These are phyloP conservation scores for Tritrichomonas musculus DNA, from an alignment of 208 protist species.

Conservation along the genomic window DNA sequence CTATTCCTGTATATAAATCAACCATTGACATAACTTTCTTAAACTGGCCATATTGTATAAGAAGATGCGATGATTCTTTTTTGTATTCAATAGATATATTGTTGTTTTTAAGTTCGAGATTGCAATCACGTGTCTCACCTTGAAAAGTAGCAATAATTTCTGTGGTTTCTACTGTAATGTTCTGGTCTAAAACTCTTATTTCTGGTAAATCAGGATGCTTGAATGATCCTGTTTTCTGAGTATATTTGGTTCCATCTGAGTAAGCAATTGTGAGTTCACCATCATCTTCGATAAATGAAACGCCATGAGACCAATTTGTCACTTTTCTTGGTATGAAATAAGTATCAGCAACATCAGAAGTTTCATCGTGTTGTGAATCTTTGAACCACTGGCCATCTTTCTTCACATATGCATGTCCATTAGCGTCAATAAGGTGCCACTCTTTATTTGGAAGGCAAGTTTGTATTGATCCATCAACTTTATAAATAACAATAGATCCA, in stretches of 20 bases:
- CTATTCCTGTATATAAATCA: not conserved
- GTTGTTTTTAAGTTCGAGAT: not conserved
- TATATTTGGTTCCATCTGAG: conserved; percentile 1
- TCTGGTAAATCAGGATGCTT: not conserved
- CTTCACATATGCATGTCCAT: not conserved
- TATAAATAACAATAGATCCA: not conserved
- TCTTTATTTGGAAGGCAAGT: no score
- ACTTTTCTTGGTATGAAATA: not conserved
- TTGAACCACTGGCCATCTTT: not conserved
- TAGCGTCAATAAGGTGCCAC: not conserved
- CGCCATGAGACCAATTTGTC: not conserved
- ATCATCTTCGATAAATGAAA: not conserved
- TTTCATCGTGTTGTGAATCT: not conserved
- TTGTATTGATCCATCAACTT: not conserved
- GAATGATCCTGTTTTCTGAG: not conserved
- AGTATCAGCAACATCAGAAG: not conserved
- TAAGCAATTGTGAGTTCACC: not conserved
- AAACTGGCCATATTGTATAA: not conserved
- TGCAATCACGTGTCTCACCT: not conserved
- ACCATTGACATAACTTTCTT: not conserved
- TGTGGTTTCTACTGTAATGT: not conserved
- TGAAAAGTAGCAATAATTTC: not conserved
- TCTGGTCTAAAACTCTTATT: not conserved
- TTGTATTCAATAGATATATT: not conserved
- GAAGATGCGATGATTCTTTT: not conserved